Evolutionary conservation across 495 filamentous ascomycete species (phyloP).

Genomic region (Amphirosellinia nigrospora): DNA sequence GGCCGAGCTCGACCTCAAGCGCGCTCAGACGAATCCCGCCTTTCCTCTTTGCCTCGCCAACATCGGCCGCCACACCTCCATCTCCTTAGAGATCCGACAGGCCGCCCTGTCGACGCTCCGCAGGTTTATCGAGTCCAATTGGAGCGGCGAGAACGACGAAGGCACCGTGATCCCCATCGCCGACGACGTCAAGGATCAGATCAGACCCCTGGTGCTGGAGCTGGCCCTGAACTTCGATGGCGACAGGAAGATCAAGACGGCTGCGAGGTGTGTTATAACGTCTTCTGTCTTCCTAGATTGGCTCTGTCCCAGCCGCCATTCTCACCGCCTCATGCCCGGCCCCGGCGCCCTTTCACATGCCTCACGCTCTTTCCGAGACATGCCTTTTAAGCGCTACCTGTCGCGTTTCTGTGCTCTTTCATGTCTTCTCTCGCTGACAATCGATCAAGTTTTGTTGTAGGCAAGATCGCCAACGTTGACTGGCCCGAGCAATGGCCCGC

Average conservation of each 20-base stretch:
- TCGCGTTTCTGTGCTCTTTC: not conserved
- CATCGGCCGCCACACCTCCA: slow-evolving; percentile 74
- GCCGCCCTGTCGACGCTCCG: slow-evolving; percentile 80
- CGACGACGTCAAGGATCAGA: slow-evolving; percentile 72
- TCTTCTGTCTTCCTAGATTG: not conserved
- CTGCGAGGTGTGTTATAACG: slow-evolving; percentile 63
- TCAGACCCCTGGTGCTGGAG: slow-evolving; percentile 72
- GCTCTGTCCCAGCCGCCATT: not conserved
- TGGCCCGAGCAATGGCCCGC: slow-evolving; percentile 93
- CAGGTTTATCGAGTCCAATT: slow-evolving; percentile 78
- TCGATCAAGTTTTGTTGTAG: slow-evolving; percentile 73
- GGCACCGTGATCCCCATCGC: slow-evolving; percentile 70
- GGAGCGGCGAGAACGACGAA: slow-evolving; percentile 62
- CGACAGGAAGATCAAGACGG: slow-evolving; percentile 83
- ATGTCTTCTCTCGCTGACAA: not conserved
- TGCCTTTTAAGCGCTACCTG: not conserved
- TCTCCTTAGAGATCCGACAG: slow-evolving; percentile 78
- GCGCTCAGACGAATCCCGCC: slow-evolving; percentile 65
- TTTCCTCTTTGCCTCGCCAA: slow-evolving; percentile 80
- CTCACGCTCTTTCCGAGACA: not conserved
- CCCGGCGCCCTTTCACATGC: not conserved
- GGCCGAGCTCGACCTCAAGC: slow-evolving; percentile 77
- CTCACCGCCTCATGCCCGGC: not conserved
- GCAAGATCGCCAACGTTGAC: slow-evolving; percentile 92
- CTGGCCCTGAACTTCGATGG: slow-evolving; percentile 76